Percentiles rank a stretch among this genome's conserved stretches.
Conservation (phyloP, 345 rosid species). For the Isatis tinctoria region DNA sequence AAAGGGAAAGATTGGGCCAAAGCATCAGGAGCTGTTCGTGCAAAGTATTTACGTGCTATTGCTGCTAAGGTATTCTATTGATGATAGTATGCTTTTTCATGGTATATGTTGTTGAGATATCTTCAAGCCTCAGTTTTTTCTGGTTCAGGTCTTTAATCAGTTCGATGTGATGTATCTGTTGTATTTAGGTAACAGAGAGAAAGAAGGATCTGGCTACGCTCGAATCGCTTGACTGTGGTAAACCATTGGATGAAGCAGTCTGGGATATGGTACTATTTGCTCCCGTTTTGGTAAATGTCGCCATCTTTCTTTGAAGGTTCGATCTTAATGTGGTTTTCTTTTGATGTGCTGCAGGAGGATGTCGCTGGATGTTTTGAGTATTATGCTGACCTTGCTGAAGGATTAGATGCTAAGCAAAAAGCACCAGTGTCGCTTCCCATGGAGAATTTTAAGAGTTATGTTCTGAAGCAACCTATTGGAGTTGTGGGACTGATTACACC, state of each 20-base stretch:
- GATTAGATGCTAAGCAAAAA: conserved; percentile 81
- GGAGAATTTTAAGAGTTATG: conserved; percentile 63
- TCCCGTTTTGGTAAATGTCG: neutral
- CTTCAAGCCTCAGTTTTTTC: neutral
- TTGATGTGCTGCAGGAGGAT: conserved; percentile 65
- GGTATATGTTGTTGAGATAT: neutral
- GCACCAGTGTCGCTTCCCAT: conserved; percentile 77
- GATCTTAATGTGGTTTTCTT: conserved; percentile 20
- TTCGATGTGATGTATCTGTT: neutral
- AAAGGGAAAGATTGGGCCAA: conserved; percentile 80
- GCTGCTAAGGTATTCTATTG: conserved; percentile 67
- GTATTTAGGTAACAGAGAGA: conserved; percentile 63
- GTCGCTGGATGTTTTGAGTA: conserved; percentile 90
- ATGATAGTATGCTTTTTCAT: neutral
- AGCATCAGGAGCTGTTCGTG: conserved; percentile 78
- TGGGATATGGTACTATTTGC: conserved; percentile 73
- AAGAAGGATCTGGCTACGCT: conserved; percentile 69
- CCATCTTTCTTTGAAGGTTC: neutral
- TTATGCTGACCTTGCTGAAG: conserved; percentile 95
- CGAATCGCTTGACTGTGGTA: conserved; percentile 83
- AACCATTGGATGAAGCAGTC: conserved; percentile 85
- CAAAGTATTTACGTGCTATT: conserved; percentile 91
- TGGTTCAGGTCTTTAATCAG: neutral
- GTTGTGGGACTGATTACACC: conserved; percentile 94
- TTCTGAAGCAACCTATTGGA: conserved; percentile 86